phyloP scores from a whole-genome alignment of 2,329 filamentous ascomycete species.

The Exserohilum rostratum region DNA sequence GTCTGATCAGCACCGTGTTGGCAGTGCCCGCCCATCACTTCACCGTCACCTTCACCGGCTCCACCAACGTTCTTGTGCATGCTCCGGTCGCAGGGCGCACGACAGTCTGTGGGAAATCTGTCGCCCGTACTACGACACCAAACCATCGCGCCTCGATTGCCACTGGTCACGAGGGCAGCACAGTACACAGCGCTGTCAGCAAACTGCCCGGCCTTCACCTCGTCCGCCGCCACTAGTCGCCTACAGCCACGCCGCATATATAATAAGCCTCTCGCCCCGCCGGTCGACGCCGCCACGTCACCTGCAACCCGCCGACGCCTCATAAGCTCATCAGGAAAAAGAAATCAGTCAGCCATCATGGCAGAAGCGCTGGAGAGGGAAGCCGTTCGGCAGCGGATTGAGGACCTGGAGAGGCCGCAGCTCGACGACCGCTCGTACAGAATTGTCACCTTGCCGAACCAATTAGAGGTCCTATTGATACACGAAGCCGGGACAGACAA shows the following conservation, averaged over 20 bases:
- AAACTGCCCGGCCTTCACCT: conserved; percentile 13
- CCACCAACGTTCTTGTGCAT: conserved; percentile 35
- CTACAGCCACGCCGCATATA: conserved; percentile 26
- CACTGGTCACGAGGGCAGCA: conserved; percentile 17
- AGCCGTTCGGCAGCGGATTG: conserved; percentile 49
- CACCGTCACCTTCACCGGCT: conserved; percentile 6
- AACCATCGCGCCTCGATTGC: conserved; percentile 13
- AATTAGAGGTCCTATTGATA: conserved; percentile 88
- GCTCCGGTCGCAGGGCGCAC: conserved; percentile 21
- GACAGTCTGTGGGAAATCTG: conserved; percentile 32
- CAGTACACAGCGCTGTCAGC: conserved; percentile 23
- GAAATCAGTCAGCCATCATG: conserved; percentile 30
- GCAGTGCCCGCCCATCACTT: conserved; percentile 4
- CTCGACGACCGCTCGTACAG: conserved; percentile 87
- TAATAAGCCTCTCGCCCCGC: conserved; percentile 24
- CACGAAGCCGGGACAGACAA: conserved; percentile 97
- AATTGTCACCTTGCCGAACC: conserved; percentile 82
- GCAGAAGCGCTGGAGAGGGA: conserved; percentile 35
- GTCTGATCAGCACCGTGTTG: conserved; percentile 4
- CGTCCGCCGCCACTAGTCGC: conserved; percentile 31
- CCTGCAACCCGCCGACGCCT: conserved; percentile 17
- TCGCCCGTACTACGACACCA: conserved; percentile 24
- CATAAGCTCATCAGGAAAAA: conserved; percentile 10
- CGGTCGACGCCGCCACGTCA: conserved; percentile 18
- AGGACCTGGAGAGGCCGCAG: conserved; percentile 79